These are phyloP conservation scores for Acacia melanoxylon DNA, from an alignment of 306 rosid genomes.

Conservation along the genomic window DNA sequence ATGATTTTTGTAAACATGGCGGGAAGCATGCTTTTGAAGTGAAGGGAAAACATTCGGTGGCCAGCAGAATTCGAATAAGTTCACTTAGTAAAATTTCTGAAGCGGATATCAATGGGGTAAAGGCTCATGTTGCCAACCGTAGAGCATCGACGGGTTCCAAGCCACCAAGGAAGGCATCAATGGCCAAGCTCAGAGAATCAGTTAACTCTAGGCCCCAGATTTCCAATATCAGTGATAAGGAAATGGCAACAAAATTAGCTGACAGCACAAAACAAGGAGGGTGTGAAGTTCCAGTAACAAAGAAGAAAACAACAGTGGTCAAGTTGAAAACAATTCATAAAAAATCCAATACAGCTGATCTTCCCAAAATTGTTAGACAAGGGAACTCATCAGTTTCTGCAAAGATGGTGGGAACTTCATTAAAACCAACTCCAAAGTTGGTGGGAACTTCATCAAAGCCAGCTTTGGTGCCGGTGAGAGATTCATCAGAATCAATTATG, in stretches of 20 bases:
- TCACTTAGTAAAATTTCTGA: conserved; percentile 31
- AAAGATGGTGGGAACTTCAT: conserved; percentile 28
- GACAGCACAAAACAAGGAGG: conserved; percentile 29
- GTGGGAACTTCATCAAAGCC: not conserved
- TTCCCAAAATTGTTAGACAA: conserved; percentile 34
- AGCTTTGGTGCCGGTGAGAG: not conserved
- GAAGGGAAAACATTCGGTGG: conserved; percentile 47
- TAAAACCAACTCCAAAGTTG: not conserved
- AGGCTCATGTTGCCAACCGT: conserved; percentile 21
- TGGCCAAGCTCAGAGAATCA: conserved; percentile 34
- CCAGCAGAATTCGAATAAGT: conserved; percentile 39
- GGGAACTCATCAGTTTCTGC: conserved; percentile 38
- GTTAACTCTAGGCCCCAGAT: conserved; percentile 24
- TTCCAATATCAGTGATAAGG: conserved; percentile 17
- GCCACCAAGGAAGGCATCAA: conserved; percentile 32
- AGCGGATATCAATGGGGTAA: conserved; percentile 35
- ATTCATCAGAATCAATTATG: not conserved
- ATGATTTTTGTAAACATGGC: conserved; percentile 85
- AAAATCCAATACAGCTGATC: conserved; percentile 20
- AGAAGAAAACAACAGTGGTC: conserved; percentile 41
- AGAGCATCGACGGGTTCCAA: conserved; percentile 41
- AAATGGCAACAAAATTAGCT: conserved; percentile 36
- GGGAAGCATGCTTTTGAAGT: conserved; percentile 36
- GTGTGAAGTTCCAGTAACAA: conserved; percentile 30
- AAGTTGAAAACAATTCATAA: conserved; percentile 38